Evolutionary conservation across 768 basidiomycete species (phyloP).

Genomic region (Lactarius hatsudake): DNA sequence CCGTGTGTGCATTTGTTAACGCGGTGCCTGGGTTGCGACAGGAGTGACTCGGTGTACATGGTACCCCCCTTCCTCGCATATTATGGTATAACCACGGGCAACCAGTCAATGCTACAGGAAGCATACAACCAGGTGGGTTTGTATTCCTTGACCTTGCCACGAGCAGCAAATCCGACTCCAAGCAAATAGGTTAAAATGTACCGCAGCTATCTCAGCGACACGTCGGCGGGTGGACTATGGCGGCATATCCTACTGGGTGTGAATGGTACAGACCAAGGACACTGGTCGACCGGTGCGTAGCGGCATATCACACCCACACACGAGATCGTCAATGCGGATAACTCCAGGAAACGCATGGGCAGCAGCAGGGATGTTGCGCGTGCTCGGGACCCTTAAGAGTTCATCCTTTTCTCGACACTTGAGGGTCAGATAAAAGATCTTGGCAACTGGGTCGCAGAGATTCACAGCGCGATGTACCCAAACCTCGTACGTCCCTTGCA

Average conservation of each 20-base stretch:
- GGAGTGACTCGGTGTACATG: slow-evolving; percentile 84
- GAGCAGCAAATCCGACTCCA: neutral
- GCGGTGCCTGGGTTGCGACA: slow-evolving; percentile 31
- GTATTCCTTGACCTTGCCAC: neutral
- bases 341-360: slow-evolving; percentile 82
- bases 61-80: slow-evolving; percentile 85
- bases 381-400: slow-evolving; percentile 67
- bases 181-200: slow-evolving; percentile 54
- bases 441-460: slow-evolving; percentile 63
- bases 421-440: slow-evolving; percentile 56
- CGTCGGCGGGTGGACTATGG: slow-evolving; percentile 57
- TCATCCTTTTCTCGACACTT: slow-evolving; percentile 50
- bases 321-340: neutral
- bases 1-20: neutral
- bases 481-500: slow-evolving; percentile 45
- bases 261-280: slow-evolving; percentile 54
- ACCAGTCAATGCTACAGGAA: slow-evolving; percentile 56
- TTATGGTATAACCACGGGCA: slow-evolving; percentile 62
- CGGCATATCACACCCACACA: neutral
- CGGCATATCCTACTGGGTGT: slow-evolving; percentile 66
- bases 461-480: slow-evolving; percentile 67
- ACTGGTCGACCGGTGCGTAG: slow-evolving; percentile 73
- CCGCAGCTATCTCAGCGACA: slow-evolving; percentile 58
- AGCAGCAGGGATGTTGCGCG: slow-evolving; percentile 82
- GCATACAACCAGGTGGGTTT: slow-evolving; percentile 56